A percentile compares a stretch with the other conserved stretches of the same genome.
Conservation (phyloP, 441 rosid species). For the Eugenia klotzschiana region DNA sequence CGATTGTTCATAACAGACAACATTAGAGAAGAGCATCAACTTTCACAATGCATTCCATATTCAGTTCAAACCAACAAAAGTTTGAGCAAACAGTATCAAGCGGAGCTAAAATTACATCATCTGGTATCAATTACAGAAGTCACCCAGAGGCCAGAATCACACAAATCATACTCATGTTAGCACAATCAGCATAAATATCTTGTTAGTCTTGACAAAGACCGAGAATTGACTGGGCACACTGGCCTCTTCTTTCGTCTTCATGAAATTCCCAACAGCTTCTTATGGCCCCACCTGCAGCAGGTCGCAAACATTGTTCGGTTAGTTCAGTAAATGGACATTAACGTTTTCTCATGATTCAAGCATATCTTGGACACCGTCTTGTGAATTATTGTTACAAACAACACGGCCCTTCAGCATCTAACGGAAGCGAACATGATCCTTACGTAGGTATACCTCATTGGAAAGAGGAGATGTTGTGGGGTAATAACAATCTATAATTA, state of each 20-base stretch:
- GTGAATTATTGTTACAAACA: neutral
- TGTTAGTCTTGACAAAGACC: too few species aligned
- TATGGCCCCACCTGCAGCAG: constrained; percentile 18
- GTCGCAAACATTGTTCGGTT: neutral
- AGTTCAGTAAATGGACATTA: neutral
- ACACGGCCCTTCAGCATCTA: neutral
- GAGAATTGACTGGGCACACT: neutral
- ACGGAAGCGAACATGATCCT: neutral
- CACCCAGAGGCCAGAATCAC: neutral
- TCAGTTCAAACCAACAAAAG: neutral
- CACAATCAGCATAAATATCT: neutral
- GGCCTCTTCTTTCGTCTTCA: neutral
- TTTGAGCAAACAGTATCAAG: neutral
- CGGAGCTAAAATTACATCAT: neutral
- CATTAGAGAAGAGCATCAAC: neutral
- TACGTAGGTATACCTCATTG: constrained; percentile 34
- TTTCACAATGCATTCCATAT: neutral
- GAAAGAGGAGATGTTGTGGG: constrained; percentile 64
- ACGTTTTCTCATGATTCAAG: neutral
- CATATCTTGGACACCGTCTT: neutral
- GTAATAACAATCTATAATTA: constrained; percentile 47
- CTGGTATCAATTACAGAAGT: neutral
- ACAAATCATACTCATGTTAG: neutral
- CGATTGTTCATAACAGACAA: neutral
- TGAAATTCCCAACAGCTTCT: constrained; percentile 31